Base-by-base conservation (phyloP, 2,329 filamentous ascomycete species). In the Fusarium aywerte region DNA sequence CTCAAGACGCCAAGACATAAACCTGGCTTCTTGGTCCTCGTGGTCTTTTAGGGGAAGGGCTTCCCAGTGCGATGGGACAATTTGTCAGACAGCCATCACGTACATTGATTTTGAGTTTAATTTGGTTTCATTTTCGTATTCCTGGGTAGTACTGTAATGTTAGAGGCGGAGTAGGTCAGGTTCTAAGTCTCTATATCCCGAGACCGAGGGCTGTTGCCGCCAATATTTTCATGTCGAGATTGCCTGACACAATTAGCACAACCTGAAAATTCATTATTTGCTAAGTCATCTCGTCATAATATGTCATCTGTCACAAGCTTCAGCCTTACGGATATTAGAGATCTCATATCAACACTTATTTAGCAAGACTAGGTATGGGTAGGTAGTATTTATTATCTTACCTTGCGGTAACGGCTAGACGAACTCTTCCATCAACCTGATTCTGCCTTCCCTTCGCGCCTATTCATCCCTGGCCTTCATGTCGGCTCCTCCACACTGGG, bases 401-500 rank as follows among this genome's bases (percentile, higher is more conserved):
- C 31, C 36, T n/a, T n/a, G n/a, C n/a, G n/a, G 31, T 5, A 33
- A 48, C 31, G 31, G 45, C 45, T 25, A 48, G n/a, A 48, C n/a
- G 31, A 48, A 48, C 36, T 21, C 44, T 48, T 48, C 44, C 44
- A 10, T 33, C 29, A 8, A 25, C 32, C 45, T 31, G n/a, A 48
- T 25, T 25, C 45, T 48, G n/a, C 11, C 32, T 48, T 18, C 36
- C n/a, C 45, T 36, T 48, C n/a, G 23, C 31, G 27, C 31, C 43
- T 23, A 32, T 16, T 18, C 7, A 29, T 48, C 51, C 59, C 60
- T 62, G 33, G 25, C 47, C 20, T 16, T 63, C 43, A 51, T 38
- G 21, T 63, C 58, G 43, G 51, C 33, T 58, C 45, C 60, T 63
- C 58, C 58, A 63, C 60, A 58, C 33, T 33, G 25, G 52, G 51